Conservation (phyloP, 176 grass and related monocot genomes). For the Neostapfia colusana region DNA sequence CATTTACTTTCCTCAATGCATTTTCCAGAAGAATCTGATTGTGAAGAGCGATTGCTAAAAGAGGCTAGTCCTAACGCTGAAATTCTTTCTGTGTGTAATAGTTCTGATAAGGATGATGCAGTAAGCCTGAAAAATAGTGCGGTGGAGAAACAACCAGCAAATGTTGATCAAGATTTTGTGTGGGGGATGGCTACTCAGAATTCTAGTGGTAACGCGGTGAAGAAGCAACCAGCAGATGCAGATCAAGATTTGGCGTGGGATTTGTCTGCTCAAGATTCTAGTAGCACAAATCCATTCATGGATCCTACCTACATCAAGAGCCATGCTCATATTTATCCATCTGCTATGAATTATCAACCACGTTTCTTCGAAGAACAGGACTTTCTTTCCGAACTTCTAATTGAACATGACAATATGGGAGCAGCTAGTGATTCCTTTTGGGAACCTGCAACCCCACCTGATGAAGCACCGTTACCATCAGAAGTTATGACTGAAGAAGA, state of each 20-base stretch:
- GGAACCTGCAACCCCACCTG: conserved; percentile 63
- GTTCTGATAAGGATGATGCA: conserved; percentile 33
- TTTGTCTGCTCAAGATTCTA: conserved; percentile 47
- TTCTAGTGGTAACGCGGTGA: conserved; percentile 27
- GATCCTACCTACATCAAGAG: conserved; percentile 36
- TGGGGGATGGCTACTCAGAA: conserved; percentile 38
- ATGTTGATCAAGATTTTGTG: conserved; percentile 35
- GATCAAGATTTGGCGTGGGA: conserved; percentile 31
- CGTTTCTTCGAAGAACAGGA: conserved; percentile 50
- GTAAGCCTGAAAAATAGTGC: conserved; percentile 25
- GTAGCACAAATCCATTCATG: conserved; percentile 47
- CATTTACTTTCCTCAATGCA: conserved; percentile 18
- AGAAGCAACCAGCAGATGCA: conserved; percentile 29
- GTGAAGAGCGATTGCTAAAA: conserved; percentile 43
- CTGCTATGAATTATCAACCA: conserved; percentile 23
- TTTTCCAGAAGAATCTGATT: conserved; percentile 32
- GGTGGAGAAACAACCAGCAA: conserved; percentile 17
- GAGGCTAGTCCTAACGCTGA: conserved; percentile 24
- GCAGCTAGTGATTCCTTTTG: conserved; percentile 58
- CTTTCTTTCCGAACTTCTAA: conserved; percentile 53
- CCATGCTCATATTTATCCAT: conserved; percentile 28
- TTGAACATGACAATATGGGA: conserved; percentile 35
- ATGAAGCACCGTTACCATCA: conserved; percentile 52
- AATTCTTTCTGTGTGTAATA: conserved; percentile 24
- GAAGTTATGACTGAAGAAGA: conserved; percentile 57